These are phyloP conservation scores for Neonectria magnoliae DNA, from an alignment of 2,329 filamentous ascomycete genomes.

Conservation along the genomic window DNA sequence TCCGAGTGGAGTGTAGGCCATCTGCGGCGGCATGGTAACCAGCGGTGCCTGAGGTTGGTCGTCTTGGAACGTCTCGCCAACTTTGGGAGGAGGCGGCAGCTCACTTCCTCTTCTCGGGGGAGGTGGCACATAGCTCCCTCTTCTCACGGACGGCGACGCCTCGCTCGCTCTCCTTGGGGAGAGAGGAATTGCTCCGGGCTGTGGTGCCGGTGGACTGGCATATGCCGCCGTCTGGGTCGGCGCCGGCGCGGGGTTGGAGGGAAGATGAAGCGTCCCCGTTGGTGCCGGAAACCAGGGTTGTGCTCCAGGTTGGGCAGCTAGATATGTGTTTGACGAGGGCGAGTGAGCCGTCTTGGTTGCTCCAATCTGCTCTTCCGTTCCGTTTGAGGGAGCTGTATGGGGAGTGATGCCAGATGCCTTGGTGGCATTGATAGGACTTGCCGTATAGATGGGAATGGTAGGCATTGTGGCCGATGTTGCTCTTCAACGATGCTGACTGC, in stretches of 20 bases:
- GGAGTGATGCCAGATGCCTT: conserved; percentile 62
- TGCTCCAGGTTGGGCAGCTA: conserved; percentile 39
- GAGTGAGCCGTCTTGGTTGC: conserved; percentile 42
- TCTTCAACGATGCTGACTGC: not conserved
- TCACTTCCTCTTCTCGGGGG: conserved; percentile 46
- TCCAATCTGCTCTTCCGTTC: conserved; percentile 30
- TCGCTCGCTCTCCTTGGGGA: conserved; percentile 46
- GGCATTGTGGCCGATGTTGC: conserved; percentile 57
- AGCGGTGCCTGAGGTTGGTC: conserved; percentile 47
- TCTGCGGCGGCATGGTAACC: conserved; percentile 58
- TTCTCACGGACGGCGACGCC: conserved; percentile 57
- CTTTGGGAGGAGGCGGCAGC: conserved; percentile 63
- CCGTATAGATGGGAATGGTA: conserved; percentile 67
- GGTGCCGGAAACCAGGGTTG: conserved; percentile 53
- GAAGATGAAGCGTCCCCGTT: conserved; percentile 51
- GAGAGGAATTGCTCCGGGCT: conserved; percentile 65
- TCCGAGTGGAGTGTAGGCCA: conserved; percentile 61
- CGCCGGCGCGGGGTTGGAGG: conserved; percentile 53
- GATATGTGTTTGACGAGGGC: conserved; percentile 46
- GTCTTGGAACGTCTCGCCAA: conserved; percentile 55
- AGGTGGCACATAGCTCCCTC: conserved; percentile 52
- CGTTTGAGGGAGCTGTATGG: conserved; percentile 51
- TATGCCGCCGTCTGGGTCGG: conserved; percentile 51
- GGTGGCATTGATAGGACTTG: conserved; percentile 67
- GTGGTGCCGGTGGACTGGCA: conserved; percentile 61